A percentile compares a stretch with the other conserved stretches of the same genome.
These are phyloP conservation scores for Leishmania braziliensis DNA, from an alignment of 208 protist genomes.

Conservation along the genomic window DNA sequence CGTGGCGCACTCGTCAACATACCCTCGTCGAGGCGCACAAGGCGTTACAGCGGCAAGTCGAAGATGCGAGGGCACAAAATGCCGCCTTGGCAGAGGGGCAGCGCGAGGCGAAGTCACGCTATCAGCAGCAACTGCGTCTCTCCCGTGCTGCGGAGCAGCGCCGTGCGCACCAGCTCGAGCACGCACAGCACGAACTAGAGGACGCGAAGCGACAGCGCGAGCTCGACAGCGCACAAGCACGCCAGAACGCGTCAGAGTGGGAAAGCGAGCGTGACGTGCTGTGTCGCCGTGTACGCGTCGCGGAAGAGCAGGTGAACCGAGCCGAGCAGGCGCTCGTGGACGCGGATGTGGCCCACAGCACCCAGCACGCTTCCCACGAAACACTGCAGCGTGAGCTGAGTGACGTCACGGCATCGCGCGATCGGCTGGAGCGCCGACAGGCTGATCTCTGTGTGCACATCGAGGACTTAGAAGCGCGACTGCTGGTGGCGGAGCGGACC, in stretches of 20 bases:
- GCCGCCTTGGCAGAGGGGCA: slow-evolving; percentile 2
- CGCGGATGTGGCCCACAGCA: slow-evolving; percentile 2
- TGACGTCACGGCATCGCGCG: neutral
- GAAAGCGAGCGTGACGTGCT: slow-evolving; percentile 18
- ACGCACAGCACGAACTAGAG: slow-evolving; percentile 25
- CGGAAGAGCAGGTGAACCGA: slow-evolving; percentile 1
- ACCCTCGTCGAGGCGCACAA: neutral
- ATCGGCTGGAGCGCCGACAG: slow-evolving; percentile 14
- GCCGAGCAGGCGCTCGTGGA: slow-evolving; percentile 16
- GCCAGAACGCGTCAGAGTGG: neutral
- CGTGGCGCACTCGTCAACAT: slow-evolving; percentile 23
- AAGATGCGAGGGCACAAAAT: neutral
- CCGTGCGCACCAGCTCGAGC: slow-evolving; percentile 17
- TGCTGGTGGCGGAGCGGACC: slow-evolving; percentile 5
- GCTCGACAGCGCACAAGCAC: slow-evolving; percentile 1
- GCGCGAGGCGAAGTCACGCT: slow-evolving; percentile 8
- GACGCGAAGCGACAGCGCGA: slow-evolving; percentile 13
- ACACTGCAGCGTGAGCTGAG: slow-evolving; percentile 4
- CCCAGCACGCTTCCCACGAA: slow-evolving; percentile 2
- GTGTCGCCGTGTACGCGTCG: neutral
- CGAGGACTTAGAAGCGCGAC: slow-evolving; percentile 23
- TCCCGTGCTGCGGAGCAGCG: slow-evolving; percentile 16
- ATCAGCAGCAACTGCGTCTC: slow-evolving; percentile 10
- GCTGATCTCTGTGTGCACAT: slow-evolving; percentile 21
- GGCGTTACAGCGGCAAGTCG: neutral